phyloP scores from a whole-genome alignment of 352 stramenopile genomes.

The Vaucheria bursata region DNA sequence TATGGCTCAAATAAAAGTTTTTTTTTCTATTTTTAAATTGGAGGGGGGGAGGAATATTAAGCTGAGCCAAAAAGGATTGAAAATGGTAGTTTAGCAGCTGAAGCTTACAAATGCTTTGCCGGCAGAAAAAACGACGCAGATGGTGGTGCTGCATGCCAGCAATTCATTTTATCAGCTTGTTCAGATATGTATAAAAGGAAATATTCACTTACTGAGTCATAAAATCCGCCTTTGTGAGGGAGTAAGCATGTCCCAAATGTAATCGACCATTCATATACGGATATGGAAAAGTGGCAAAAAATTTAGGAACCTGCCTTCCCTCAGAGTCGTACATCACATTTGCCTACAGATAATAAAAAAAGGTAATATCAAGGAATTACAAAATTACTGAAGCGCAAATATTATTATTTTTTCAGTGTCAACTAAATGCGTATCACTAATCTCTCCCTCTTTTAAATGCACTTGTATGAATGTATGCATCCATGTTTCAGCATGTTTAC shows the following conservation, averaged over 20 bases:
- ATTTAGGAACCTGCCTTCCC: slow-evolving; percentile 63
- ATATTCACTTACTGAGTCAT: slow-evolving; percentile 48
- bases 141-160: too few species aligned
- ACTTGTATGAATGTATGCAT: background rate
- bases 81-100: too few species aligned
- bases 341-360: background rate
- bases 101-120: too few species aligned
- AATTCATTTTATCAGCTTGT: too few species aligned
- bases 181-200: too few species aligned
- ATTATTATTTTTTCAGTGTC: background rate
- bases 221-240: slow-evolving; percentile 86
- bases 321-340: slow-evolving; percentile 38
- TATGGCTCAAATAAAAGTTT: too few species aligned
- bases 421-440: background rate
- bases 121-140: too few species aligned
- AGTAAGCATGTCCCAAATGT: slow-evolving; percentile 95
- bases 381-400: background rate
- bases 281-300: slow-evolving; percentile 98
- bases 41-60: too few species aligned
- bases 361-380: background rate
- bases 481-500: background rate
- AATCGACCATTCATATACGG: slow-evolving; percentile 99
- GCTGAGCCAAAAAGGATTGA: too few species aligned
- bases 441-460: background rate
- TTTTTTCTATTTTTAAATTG: too few species aligned